Percentiles rank a stretch among this genome's conserved stretches.
Conservation (phyloP, 192 early-diverging fungal species). For the Podila minutissima region DNA sequence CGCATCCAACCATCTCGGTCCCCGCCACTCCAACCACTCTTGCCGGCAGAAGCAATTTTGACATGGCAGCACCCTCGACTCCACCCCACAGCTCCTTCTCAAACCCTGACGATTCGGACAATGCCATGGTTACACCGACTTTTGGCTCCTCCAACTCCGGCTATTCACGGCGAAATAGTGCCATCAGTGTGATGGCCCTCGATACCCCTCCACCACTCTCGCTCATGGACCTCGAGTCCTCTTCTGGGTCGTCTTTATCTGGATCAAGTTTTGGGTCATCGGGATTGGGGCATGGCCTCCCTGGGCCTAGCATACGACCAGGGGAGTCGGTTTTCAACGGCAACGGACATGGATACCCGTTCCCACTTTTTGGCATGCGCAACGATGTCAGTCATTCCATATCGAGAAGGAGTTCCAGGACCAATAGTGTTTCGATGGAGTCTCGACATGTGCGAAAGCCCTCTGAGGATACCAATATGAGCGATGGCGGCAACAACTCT, state of each 20-base stretch:
- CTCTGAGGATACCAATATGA: slow-evolving; percentile 47
- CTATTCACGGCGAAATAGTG: slow-evolving; percentile 35
- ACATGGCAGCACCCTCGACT: slow-evolving; percentile 40
- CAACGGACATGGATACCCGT: slow-evolving; percentile 21
- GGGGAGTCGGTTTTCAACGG: not conserved
- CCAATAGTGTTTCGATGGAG: slow-evolving; percentile 47
- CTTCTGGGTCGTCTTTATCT: slow-evolving; percentile 13
- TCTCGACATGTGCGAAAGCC: slow-evolving; percentile 36
- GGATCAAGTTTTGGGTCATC: slow-evolving; percentile 29
- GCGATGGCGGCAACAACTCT: slow-evolving; percentile 48
- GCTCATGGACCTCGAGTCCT: slow-evolving; percentile 41
- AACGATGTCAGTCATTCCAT: slow-evolving; percentile 5
- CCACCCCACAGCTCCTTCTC: slow-evolving; percentile 44
- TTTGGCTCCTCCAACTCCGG: slow-evolving; percentile 30
- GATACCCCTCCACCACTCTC: slow-evolving; percentile 48
- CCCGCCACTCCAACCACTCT: slow-evolving; percentile 18
- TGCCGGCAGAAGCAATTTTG: slow-evolving; percentile 15
- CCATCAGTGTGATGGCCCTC: slow-evolving; percentile 43
- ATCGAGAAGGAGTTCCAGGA: slow-evolving; percentile 39
- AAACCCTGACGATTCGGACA: slow-evolving; percentile 38
- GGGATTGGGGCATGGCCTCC: not conserved
- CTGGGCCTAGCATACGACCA: not conserved
- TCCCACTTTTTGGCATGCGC: slow-evolving; percentile 35
- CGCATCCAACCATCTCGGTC: slow-evolving; percentile 42
- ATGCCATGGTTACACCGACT: slow-evolving; percentile 48